phyloP scores from a whole-genome alignment of 2,329 filamentous ascomycete species.

The Cladosporium austrohemisphaericum region DNA sequence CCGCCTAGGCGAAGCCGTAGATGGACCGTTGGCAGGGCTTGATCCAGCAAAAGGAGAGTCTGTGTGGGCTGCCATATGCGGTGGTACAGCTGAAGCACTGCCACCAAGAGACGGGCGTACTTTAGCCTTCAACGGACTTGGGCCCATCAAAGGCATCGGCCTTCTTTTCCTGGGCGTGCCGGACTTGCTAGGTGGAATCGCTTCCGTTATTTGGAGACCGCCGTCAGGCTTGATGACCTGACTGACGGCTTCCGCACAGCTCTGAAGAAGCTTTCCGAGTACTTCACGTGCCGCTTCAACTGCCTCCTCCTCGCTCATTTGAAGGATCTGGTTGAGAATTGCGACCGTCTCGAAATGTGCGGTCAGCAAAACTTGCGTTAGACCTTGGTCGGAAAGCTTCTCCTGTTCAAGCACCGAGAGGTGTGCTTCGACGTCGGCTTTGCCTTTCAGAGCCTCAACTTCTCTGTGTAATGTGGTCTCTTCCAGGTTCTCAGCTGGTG shows the following conservation, averaged over 20 bases:
- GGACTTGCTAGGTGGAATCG: slow-evolving; percentile 65
- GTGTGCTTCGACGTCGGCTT: slow-evolving; percentile 76
- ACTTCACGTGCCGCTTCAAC: slow-evolving; percentile 73
- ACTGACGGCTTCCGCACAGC: slow-evolving; percentile 68
- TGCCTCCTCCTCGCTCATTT: slow-evolving; percentile 79
- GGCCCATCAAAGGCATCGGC: slow-evolving; percentile 43
- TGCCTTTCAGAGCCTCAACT: slow-evolving; percentile 78
- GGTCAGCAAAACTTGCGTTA: slow-evolving; percentile 77
- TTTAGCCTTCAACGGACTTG: slow-evolving; percentile 48
- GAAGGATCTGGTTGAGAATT: slow-evolving; percentile 74
- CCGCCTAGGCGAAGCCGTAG: slow-evolving; percentile 75
- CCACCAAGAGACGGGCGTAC: slow-evolving; percentile 29
- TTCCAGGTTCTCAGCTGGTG: slow-evolving; percentile 58
- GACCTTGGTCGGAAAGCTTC: slow-evolving; percentile 69
- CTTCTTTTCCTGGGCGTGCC: slow-evolving; percentile 74
- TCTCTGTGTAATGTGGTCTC: slow-evolving; percentile 71
- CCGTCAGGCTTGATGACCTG: slow-evolving; percentile 91
- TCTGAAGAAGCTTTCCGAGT: slow-evolving; percentile 72
- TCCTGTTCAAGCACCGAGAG: slow-evolving; percentile 78
- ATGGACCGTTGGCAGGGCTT: slow-evolving; percentile 28
- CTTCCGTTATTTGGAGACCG: slow-evolving; percentile 57
- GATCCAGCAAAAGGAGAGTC: slow-evolving; percentile 18
- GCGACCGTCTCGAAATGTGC: slow-evolving; percentile 90
- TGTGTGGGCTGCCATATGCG: slow-evolving; percentile 25
- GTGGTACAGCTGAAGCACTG: slow-evolving; percentile 22